Evolutionary conservation across 257 asterid genomes (phyloP), one percentile per base, ranked within the genome.

Genomic region (Lithospermum erythrorhizon): DNA sequence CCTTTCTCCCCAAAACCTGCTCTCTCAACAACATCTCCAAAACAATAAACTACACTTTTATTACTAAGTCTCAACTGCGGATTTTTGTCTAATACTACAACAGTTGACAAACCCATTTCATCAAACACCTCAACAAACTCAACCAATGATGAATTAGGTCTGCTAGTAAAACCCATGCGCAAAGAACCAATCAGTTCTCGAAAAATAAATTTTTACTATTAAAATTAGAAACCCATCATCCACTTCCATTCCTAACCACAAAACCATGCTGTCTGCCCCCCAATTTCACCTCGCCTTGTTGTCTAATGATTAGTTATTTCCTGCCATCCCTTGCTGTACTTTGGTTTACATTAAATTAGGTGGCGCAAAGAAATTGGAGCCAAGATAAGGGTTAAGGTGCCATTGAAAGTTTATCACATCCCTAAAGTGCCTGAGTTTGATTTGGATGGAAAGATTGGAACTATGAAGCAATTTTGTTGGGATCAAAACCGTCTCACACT

Each of bases 381-480:
- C 20, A 82, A 64, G 49, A 86, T 90, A 61, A 75, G 79, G 77
- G 96, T 90, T 24, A 85, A 65, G 49, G 94, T 64, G 64, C 95
- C 95, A 0, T 70, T 90, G 66, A 85, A 75, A 70, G 94, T 90
- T 58, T 90, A 83, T 68, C 98, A 90, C 51, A 87, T 90, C 17
- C 82, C 87, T n/a, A 90, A 85, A 78, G 73, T 81, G 66, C 85
- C 94, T 9, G 96, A 90, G 57, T 6, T 75, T 17, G 96, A 90
- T 6, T 65, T 90, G 64, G 61, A 57, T 29, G 94, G 91, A 17
- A 75, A 53, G 73, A 47, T 74, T 22, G 98, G 98, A 27, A 71
- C 76, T 17, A 59, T 90, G 83, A 90, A 87, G 81, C 91, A 87
- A 81, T 87, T n/a, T 83, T 69, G 94, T 87, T 63, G 94, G 70